Evolutionary conservation across 176 grass and related monocot genomes (phyloP), one percentile per base, ranked within the genome.

Genomic region (Poa annua): DNA sequence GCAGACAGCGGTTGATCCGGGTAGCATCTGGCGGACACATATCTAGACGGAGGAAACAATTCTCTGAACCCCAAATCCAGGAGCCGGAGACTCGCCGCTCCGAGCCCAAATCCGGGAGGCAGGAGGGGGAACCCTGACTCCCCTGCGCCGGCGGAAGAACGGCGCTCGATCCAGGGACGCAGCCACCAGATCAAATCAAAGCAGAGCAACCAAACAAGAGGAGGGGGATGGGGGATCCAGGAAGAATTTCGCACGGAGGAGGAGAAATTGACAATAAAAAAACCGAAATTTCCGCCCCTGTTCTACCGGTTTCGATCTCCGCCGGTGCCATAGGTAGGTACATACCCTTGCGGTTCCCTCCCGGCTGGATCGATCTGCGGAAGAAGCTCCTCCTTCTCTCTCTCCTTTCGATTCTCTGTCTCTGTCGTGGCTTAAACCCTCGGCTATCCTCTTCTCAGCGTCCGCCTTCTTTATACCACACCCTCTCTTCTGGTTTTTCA

Each of bases 401-500:
- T 20, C 0, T 19, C 1, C 47, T 20, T 50, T 49, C 50, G 69
- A 63, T 63, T 71, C 36, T 36, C 7, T 36, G 1, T 21, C 0
- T 26, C 57, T 61, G 22, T 81, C 79, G 78, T 55, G 34, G 62
- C 89, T 92, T 92, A 91, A 92, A 91, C 92, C 92, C 89, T 72
- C 84, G 48, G 55, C 39, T 72, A 80, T 39, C 44, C 39, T 24
- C 52, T 78, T 52, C 86, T 91, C 76, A 65, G 20, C 13, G 20
- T 22, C 67, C 34, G 17, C 64, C 64, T 36, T 51, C 63, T 81
- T 68, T 81, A 78, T 78, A 81, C 63, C 62, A 53, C 70, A 83
- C 56, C 69, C 71, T 19, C 14, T 1, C 6, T 1, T 33, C 11
- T 3, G 42, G 22, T 72, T 72, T 25, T 65, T 72, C 20, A 11